Conservation (phyloP, 345 rosid genomes). For the Populus davidiana region DNA sequence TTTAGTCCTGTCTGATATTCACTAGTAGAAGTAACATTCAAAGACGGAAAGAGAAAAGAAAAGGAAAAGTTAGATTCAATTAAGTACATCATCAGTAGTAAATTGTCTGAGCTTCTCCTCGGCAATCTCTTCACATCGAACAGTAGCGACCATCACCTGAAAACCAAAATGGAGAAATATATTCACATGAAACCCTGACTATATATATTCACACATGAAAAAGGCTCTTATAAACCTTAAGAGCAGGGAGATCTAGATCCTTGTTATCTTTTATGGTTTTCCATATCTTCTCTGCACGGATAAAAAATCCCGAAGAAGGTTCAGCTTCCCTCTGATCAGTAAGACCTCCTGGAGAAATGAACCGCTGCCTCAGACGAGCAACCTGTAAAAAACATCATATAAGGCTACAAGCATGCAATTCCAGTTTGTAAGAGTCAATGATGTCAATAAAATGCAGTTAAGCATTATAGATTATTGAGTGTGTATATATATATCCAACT, state of each 20-base stretch:
- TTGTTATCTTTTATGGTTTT: conserved; percentile 32
- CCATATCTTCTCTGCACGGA: conserved; percentile 33
- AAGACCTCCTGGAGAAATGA: conserved; percentile 34
- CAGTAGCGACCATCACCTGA: conserved; percentile 39
- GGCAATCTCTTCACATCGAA: conserved; percentile 39
- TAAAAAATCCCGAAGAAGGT: conserved; percentile 34
- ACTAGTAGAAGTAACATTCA: neutral
- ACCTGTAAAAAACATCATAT: conserved; percentile 20
- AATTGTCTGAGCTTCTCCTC: conserved; percentile 27
- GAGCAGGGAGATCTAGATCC: conserved; percentile 40
- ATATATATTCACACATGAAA: neutral
- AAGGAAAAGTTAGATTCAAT: neutral
- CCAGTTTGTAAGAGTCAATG: neutral
- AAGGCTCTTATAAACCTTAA: conserved; percentile 16
- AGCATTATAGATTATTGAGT: neutral
- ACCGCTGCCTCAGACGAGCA: conserved; percentile 31
- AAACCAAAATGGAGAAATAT: conserved; percentile 3
- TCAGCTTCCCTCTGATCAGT: conserved; percentile 33
- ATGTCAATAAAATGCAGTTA: neutral
- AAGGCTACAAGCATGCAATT: neutral
- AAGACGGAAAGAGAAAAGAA: neutral
- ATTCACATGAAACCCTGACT: neutral
- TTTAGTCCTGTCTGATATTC: neutral
- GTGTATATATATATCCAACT: no score
- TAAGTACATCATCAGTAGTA: conserved; percentile 25